Percentiles rank a stretch among this genome's conserved stretches.
phyloP scores from a whole-genome alignment of 352 stramenopile genomes.

The Pythium dissotocum region DNA sequence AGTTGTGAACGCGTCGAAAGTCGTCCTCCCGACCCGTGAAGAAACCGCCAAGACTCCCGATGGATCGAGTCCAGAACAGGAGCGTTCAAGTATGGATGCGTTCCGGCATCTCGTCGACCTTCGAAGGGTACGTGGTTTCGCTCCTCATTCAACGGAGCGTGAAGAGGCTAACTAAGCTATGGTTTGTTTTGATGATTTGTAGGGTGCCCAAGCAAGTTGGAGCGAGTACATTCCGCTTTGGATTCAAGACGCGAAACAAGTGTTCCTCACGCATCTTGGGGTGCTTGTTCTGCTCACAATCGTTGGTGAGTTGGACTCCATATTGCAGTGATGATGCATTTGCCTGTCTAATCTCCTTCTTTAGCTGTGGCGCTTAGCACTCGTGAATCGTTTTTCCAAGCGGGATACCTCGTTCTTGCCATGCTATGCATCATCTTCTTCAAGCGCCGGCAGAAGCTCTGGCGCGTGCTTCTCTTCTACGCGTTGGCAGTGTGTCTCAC shows the following conservation, averaged over 20 bases:
- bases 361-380: constrained; percentile 81
- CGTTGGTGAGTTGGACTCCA: constrained; percentile 41
- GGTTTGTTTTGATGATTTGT: constrained; percentile 3
- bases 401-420: constrained; percentile 80
- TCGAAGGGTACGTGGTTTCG: constrained; percentile 12
- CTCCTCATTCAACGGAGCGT: background rate
- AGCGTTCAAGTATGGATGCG: constrained; percentile 27
- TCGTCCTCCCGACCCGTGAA: background rate
- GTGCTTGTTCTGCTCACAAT: constrained; percentile 81
- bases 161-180: background rate
- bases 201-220: constrained; percentile 61
- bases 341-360: constrained; percentile 13
- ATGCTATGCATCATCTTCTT: constrained; percentile 84
- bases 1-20: constrained; percentile 42
- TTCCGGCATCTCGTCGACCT: constrained; percentile 17
- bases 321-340: background rate
- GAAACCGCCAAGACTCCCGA: background rate
- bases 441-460: constrained; percentile 71
- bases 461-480: constrained; percentile 77
- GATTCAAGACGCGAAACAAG: constrained; percentile 68
- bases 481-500: constrained; percentile 70
- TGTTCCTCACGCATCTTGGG: constrained; percentile 78
- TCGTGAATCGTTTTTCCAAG: constrained; percentile 79
- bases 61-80: constrained; percentile 1
- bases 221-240: constrained; percentile 56